phyloP scores from a whole-genome alignment of 352 stramenopile species.

The Globisporangium takayamanum region DNA sequence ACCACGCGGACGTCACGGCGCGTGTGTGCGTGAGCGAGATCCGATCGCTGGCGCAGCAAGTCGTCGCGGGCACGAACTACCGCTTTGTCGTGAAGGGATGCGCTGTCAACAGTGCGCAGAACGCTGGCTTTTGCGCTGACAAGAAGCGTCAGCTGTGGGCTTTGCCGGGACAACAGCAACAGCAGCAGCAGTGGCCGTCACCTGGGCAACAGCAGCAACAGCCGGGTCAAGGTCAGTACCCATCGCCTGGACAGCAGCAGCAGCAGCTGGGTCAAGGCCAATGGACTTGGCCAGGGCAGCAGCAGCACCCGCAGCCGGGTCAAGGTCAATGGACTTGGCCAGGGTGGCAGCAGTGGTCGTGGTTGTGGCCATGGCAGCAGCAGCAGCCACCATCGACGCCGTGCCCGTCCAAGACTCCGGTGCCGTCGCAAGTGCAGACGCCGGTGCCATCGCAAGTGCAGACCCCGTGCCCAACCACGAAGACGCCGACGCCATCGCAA shows the following conservation, averaged over 20 bases:
- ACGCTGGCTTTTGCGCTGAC: neutral
- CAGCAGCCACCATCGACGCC: neutral
- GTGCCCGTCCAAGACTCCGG: neutral
- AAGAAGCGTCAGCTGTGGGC: neutral
- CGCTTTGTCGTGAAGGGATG: conserved; percentile 1
- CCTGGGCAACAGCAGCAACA: neutral
- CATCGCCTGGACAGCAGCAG: neutral
- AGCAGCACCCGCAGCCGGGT: neutral
- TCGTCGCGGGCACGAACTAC: conserved; percentile 3
- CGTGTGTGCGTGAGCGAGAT: neutral
- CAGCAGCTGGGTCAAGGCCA: neutral
- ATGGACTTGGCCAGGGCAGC: neutral
- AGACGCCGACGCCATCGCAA: neutral
- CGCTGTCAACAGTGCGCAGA: neutral
- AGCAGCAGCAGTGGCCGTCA: neutral
- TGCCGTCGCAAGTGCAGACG: neutral
- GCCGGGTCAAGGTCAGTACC: neutral
- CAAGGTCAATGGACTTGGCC: neutral
- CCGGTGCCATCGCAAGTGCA: neutral
- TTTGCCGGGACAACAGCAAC: neutral
- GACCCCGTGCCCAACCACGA: no score
- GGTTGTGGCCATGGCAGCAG: neutral
- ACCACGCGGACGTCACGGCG: conserved; percentile 9
- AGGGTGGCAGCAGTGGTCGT: neutral
- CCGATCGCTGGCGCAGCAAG: neutral